Conservation (phyloP, 2,329 filamentous ascomycete species). For the Penicillium thymicola region DNA sequence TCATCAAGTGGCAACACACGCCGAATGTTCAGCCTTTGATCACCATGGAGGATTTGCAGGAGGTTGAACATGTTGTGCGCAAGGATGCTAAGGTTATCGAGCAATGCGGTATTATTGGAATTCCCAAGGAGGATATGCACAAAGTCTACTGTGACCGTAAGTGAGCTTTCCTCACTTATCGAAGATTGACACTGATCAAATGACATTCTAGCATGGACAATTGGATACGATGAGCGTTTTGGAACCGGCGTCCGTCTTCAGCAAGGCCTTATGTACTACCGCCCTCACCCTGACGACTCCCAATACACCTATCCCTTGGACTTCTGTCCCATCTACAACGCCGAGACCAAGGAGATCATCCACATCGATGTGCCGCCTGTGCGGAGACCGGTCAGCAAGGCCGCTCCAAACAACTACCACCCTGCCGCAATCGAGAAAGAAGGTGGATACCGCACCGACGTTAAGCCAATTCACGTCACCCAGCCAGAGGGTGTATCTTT, state of each 20-base stretch:
- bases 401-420: slow-evolving; percentile 74
- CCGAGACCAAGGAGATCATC: slow-evolving; percentile 72
- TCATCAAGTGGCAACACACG: slow-evolving; percentile 71
- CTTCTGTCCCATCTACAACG: slow-evolving; percentile 89
- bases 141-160: slow-evolving; percentile 89
- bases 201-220: slow-evolving; percentile 68
- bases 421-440: slow-evolving; percentile 67
- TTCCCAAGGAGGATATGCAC: slow-evolving; percentile 79
- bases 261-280: slow-evolving; percentile 94
- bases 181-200: slow-evolving; percentile 3
- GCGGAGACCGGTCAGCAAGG: slow-evolving; percentile 69
- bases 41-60: slow-evolving; percentile 83
- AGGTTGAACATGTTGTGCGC: slow-evolving; percentile 72
- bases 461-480: slow-evolving; percentile 85
- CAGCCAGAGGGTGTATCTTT: slow-evolving; percentile 90
- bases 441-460: slow-evolving; percentile 71
- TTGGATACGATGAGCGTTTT: slow-evolving; percentile 88
- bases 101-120: slow-evolving; percentile 79
- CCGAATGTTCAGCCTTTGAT: slow-evolving; percentile 82
- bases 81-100: slow-evolving; percentile 84
- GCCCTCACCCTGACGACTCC: slow-evolving; percentile 77
- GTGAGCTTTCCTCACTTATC: slow-evolving; percentile 26
- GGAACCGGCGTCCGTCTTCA: slow-evolving; percentile 76
- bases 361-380: slow-evolving; percentile 80
- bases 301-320: slow-evolving; percentile 91